A percentile compares a stretch with the other conserved stretches of the same genome.
Evolutionary conservation across 1,284 basidiomycete genomes (phyloP).

Genomic region (Ustilago hordei): DNA sequence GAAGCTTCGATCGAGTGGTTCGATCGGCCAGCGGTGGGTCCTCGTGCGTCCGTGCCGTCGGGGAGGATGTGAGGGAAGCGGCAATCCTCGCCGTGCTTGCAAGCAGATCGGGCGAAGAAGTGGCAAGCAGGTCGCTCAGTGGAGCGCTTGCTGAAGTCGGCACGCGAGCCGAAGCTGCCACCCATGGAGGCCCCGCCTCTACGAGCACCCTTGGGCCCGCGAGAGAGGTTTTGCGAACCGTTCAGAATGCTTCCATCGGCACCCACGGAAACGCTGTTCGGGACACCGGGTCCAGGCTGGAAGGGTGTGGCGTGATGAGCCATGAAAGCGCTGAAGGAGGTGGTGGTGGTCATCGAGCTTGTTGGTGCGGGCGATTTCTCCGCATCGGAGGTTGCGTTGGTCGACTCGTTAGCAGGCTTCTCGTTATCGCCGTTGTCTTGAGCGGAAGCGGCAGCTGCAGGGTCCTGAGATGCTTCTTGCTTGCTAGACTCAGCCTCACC

Average conservation of each 20-base stretch:
- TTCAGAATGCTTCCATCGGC: slow-evolving; percentile 26
- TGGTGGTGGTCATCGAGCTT: slow-evolving; percentile 35
- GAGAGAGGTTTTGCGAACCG: slow-evolving; percentile 30
- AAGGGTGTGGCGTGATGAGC: slow-evolving; percentile 63
- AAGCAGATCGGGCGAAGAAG: slow-evolving; percentile 65
- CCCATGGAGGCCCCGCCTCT: slow-evolving; percentile 41
- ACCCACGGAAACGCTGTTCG: slow-evolving; percentile 29
- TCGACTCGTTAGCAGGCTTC: slow-evolving; percentile 11
- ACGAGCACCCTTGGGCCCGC: slow-evolving; percentile 35
- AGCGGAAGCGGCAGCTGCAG: slow-evolving; percentile 7
- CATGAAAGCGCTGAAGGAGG: slow-evolving; percentile 64
- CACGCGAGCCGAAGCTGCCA: slow-evolving; percentile 39
- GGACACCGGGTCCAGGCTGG: slow-evolving; percentile 51
- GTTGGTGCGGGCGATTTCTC: slow-evolving; percentile 21
- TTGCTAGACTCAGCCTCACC: slow-evolving; percentile 15
- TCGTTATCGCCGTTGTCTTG: slow-evolving; percentile 15
- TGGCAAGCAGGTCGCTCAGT: slow-evolving; percentile 64
- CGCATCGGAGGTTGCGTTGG: slow-evolving; percentile 10
- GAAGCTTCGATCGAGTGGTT: slow-evolving; percentile 48
- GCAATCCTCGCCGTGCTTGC: slow-evolving; percentile 67
- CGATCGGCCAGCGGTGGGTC: slow-evolving; percentile 47
- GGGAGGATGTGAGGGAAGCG: slow-evolving; percentile 68
- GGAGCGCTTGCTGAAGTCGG: slow-evolving; percentile 50
- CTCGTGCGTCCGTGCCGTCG: slow-evolving; percentile 66
- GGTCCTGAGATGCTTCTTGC: slow-evolving; percentile 13